Base-by-base conservation (phyloP, 192 early-diverging fungal genomes). In the Backusella circina region DNA sequence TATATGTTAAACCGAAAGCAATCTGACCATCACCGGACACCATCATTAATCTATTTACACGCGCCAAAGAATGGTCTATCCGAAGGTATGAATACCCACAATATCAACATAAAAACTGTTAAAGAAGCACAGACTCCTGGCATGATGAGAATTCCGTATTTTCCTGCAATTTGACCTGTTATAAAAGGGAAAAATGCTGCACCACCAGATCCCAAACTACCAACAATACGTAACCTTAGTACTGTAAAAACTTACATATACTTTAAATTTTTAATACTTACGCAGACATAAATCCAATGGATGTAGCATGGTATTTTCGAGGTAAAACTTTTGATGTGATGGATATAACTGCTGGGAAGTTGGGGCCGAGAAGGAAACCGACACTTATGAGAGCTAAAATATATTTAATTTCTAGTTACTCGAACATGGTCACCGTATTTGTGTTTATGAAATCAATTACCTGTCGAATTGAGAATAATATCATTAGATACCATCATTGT, bases 251-350 rank as follows among this genome's bases (percentile, higher is more conserved):
- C n/a, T 7, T 47, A 47, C n/a, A 47, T 18, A 47, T n/a, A 47
- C 0, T 9, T 8, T 3, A 51, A 26, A 0, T 23, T 26, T 9
- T 35, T 37, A 6, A 15, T 16, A 71, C 37, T 72, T 75, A 79
- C 78, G 68, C 74, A 15, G 70, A 70, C 71, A 80, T 66, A 36
- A 80, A 80, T 8, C 79, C 79, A 32, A 80, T 80, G 47, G 75
- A 30, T 16, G 79, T 76, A n/a, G 79, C 65, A 37, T 76, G 75
- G 26, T 76, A 70, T 10, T 47, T 21, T 37, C 65, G 39, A 37
- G 79, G 79, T 10, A 80, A 10, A 0, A 80, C 47, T 32, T 73
- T 76, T 35, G 79, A 80, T 23, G 71, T 72, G n/a, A 80, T 18
- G 26, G 75, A 39, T 12, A 80, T 69, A 1, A 66, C 47, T 0